Base-by-base conservation (phyloP, 257 asterid genomes). In the Cinchona pubescens region DNA sequence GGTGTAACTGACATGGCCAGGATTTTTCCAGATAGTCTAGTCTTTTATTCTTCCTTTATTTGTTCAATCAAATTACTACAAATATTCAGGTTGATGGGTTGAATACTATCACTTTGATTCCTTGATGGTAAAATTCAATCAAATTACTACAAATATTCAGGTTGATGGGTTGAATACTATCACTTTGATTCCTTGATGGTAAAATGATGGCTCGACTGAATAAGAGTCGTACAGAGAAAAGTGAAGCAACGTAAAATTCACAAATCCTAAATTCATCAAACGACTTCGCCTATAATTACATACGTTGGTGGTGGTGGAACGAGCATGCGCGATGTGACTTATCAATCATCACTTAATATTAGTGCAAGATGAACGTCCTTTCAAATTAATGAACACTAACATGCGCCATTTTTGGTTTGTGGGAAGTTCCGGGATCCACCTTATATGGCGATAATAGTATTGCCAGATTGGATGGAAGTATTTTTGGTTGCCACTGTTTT, bases 321-420 rank as follows among this genome's bases (percentile, higher is more conserved):
- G 58, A 72, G 13, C 76, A 72, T 72, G 76, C 76, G 55, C 56
- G 51, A 72, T 72, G 49, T 67, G 67, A 72, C 40, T 60, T 37
- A 72, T 55, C 55, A 72, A 72, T 38, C 51, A 65, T 37, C 35
- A 3, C 34, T 40, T 23, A 1, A 66, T 53, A 13, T 35, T n/a
- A 21, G 40, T 46, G 16, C 64, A 25, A 27, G 3, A 27, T 29
- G 13, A 18, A 51, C 10, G 5, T 51, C 58, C 58, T 1, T 51
- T 10, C n/a, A n/a, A n/a, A n/a, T n/a, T n/a, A n/a, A n/a, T n/a
- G n/a, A n/a, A n/a, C n/a, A n/a, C n/a, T n/a, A n/a, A n/a, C n/a
- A n/a, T n/a, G n/a, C n/a, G n/a, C n/a, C n/a, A n/a, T n/a, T n/a
- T 51, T 30, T 30, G 2, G 67, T 5, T 14, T 16, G 12, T 32